These are phyloP conservation scores for Globisporangium sylvaticum DNA, from an alignment of 352 stramenopile genomes.

Conservation along the genomic window DNA sequence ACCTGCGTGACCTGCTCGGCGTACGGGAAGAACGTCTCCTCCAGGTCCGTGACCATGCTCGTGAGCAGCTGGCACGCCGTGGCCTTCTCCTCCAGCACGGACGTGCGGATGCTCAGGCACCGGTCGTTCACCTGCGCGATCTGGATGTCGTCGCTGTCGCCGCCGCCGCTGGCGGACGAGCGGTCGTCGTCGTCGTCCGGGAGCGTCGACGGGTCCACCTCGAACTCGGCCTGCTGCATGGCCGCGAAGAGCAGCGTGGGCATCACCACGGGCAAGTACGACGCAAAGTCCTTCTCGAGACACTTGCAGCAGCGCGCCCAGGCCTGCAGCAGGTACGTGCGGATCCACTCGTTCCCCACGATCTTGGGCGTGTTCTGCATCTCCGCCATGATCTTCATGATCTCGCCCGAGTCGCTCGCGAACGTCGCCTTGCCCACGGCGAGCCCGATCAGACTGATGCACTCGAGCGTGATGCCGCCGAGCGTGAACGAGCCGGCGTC, in stretches of 20 bases:
- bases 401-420: slow-evolving; percentile 49
- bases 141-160: slow-evolving; percentile 74
- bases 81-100: slow-evolving; percentile 78
- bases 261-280: slow-evolving; percentile 79
- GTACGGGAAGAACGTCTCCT: slow-evolving; percentile 85
- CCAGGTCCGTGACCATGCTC: slow-evolving; percentile 71
- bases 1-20: slow-evolving; percentile 83
- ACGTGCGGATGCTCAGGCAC: slow-evolving; percentile 79
- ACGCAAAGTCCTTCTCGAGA: slow-evolving; percentile 73
- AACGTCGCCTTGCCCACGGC: slow-evolving; percentile 79
- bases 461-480: slow-evolving; percentile 83
- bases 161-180: slow-evolving; percentile 17
- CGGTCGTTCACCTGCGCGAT: slow-evolving; percentile 83
- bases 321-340: slow-evolving; percentile 78
- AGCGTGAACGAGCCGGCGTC: slow-evolving; percentile 62
- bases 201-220: slow-evolving; percentile 61
- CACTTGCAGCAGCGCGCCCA: slow-evolving; percentile 77
- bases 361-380: slow-evolving; percentile 82
- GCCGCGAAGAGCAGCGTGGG: slow-evolving; percentile 74
- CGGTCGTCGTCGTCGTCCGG: slow-evolving; percentile 60
- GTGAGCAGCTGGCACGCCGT: slow-evolving; percentile 78
- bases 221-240: slow-evolving; percentile 79
- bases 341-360: slow-evolving; percentile 77
- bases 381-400: slow-evolving; percentile 83
- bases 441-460: slow-evolving; percentile 74